Evolutionary conservation across 257 asterid genomes (phyloP).

Genomic region (Cordia subcordata): DNA sequence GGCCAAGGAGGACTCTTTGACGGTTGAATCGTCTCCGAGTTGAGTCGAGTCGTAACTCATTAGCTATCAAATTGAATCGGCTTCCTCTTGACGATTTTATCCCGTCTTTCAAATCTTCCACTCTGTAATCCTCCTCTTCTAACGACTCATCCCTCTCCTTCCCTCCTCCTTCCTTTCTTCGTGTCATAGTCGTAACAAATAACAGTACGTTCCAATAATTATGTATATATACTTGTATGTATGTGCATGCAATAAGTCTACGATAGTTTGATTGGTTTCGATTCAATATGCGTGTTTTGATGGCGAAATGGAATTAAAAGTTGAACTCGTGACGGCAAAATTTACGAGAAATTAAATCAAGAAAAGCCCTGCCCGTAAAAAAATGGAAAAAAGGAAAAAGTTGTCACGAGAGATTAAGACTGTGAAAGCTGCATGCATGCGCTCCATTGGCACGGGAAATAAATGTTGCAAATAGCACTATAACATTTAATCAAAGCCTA

Average conservation of each 20-base stretch:
- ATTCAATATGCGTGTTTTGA: too few species aligned
- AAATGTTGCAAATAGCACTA: not conserved
- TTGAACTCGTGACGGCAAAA: too few species aligned
- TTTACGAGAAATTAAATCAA: too few species aligned
- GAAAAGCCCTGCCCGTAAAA: too few species aligned
- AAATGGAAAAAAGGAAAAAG: too few species aligned
- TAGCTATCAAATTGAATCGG: constrained; percentile 36
- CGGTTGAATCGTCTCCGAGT: constrained; percentile 45
- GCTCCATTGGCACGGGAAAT: not conserved
- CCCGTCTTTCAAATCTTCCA: constrained; percentile 45
- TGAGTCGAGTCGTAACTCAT: constrained; percentile 39
- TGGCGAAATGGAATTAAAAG: too few species aligned
- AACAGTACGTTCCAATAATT: too few species aligned
- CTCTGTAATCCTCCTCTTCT: constrained; percentile 36
- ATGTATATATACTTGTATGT: too few species aligned
- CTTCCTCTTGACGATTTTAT: constrained; percentile 28
- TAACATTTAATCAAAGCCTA: too few species aligned
- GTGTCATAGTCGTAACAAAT: not conserved
- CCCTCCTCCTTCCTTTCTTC: constrained; percentile 12
- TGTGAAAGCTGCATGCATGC: not conserved
- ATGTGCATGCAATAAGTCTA: too few species aligned
- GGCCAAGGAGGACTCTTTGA: constrained; percentile 45
- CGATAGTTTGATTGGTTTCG: too few species aligned
- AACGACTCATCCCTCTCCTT: not conserved
- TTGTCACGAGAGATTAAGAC: not conserved